Percentiles rank a stretch among this genome's conserved stretches.
Evolutionary conservation across 306 rosid genomes (phyloP).

Genomic region (Quercus parvula): DNA sequence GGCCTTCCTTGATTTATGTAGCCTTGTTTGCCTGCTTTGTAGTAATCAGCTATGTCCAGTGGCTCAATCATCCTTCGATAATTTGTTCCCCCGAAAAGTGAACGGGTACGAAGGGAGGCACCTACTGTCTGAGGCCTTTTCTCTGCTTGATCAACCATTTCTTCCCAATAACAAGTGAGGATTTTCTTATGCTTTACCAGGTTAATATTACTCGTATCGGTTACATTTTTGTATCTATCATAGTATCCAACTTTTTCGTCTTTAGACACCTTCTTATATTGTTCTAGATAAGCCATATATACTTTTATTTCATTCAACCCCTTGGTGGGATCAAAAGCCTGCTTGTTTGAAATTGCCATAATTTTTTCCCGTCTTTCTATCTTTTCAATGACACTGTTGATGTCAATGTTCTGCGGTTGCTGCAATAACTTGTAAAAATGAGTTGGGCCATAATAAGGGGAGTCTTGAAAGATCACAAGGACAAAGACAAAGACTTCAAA

Average conservation of each 20-base stretch:
- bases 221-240: conserved; percentile 39
- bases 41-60: conserved; percentile 49
- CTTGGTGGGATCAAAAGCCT: conserved; percentile 14
- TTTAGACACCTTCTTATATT: conserved; percentile 49
- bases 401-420: background rate
- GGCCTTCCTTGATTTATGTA: conserved; percentile 28
- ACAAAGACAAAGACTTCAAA: background rate
- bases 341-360: background rate
- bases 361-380: conserved; percentile 4
- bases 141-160: conserved; percentile 41
- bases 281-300: conserved; percentile 50
- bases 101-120: conserved; percentile 8
- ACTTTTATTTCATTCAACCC: conserved; percentile 32
- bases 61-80: conserved; percentile 76
- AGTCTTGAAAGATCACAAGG: background rate
- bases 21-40: background rate
- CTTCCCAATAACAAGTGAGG: conserved; percentile 47
- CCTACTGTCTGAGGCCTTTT: conserved; percentile 47
- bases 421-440: background rate
- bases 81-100: conserved; percentile 45
- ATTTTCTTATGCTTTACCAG: background rate
- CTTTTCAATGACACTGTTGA: background rate
- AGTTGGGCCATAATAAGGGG: background rate
- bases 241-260: conserved; percentile 34
- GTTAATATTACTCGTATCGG: background rate